A percentile compares a stretch with the other conserved stretches of the same genome.
Evolutionary conservation across 371 early-diverging fungal species (phyloP).

Genomic region (Mucor velutinosus): DNA sequence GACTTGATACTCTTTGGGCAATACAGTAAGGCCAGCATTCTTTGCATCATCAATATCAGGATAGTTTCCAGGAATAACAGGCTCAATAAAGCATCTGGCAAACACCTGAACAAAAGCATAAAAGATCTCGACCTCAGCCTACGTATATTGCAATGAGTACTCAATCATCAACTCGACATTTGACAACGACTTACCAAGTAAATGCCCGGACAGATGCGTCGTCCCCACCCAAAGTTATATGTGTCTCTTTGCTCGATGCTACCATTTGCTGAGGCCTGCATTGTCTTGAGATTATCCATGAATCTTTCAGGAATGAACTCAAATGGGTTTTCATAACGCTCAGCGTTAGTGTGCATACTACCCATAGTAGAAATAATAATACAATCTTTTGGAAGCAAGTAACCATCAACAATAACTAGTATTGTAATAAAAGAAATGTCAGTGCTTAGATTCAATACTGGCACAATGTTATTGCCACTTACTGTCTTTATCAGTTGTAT

Average conservation of each 20-base stretch:
- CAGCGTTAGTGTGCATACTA: constrained; percentile 14
- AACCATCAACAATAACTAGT: constrained; percentile 10
- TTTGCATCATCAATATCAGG: constrained; percentile 1
- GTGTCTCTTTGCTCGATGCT: constrained; percentile 15
- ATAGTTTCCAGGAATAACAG: not conserved
- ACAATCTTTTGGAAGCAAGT: constrained; percentile 14
- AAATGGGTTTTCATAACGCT: constrained; percentile 6
- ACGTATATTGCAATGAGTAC: too few species aligned
- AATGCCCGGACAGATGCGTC: not conserved
- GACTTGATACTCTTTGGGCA: constrained; percentile 4
- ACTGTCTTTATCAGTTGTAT: constrained; percentile 8
- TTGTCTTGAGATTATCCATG: constrained; percentile 9
- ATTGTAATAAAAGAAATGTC: too few species aligned
- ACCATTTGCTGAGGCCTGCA: constrained; percentile 18
- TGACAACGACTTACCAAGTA: not conserved
- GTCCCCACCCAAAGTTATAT: constrained; percentile 27
- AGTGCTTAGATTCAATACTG: too few species aligned
- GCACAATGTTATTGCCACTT: not conserved
- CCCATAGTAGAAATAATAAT: constrained; percentile 12
- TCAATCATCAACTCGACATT: too few species aligned
- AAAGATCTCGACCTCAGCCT: constrained; percentile 10
- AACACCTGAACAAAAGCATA: constrained; percentile 7
- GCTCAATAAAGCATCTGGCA: constrained; percentile 2
- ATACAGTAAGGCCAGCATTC: not conserved
- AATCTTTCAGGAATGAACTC: constrained; percentile 23